Base-by-base conservation (phyloP, 1,139 yeast species). In the Hyphopichia wangnamkhiaoensis region DNA sequence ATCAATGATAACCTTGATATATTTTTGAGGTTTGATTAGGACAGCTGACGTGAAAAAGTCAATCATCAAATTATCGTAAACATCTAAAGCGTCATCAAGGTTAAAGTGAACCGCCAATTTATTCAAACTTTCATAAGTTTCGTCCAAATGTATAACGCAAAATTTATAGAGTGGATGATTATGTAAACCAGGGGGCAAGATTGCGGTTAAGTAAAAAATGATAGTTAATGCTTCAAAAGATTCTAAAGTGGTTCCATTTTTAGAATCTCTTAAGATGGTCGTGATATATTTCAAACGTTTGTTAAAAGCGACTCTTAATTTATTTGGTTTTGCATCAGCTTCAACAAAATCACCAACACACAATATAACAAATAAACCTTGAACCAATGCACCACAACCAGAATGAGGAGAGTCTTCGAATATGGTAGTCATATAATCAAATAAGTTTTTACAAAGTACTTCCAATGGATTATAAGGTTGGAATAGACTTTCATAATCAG, bases 121-220 rank as follows among this genome's bases (percentile, higher is more conserved):
- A 41, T 44, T 34, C 38, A 66, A 53, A 37, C 57, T 65, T 14
- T 54, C 58, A 45, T 62, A 65, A 5, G 70, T 68, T 15, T 58
- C 54, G 39, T 74, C 79, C 31, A 74, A 51, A 44, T 67, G 60
- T n/a, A 43, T 45, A 31, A 59, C 41, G 8, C 80, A 60, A 50
- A 77, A 81, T 33, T 52, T 54, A 12, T 71, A 73, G 6, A 79
- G 51, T 1, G 79, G 69, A 50, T 76, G 76, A 8, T 56, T 43
- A 8, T 43, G 42, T 36, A 55, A 47, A 13, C 49, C 45, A 9
- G 44, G 35, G 3, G 61, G 57, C 18, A 68, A 49, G 38, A 68
- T 56, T 4, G 78, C 71, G 6, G 78, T 80, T 39, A 71, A 54
- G 34, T 65, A 66, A 41, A 65, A 68, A 5, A 76, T 57, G 33